Conservation (phyloP, 352 stramenopile species). For the Phytophthora quininea region DNA sequence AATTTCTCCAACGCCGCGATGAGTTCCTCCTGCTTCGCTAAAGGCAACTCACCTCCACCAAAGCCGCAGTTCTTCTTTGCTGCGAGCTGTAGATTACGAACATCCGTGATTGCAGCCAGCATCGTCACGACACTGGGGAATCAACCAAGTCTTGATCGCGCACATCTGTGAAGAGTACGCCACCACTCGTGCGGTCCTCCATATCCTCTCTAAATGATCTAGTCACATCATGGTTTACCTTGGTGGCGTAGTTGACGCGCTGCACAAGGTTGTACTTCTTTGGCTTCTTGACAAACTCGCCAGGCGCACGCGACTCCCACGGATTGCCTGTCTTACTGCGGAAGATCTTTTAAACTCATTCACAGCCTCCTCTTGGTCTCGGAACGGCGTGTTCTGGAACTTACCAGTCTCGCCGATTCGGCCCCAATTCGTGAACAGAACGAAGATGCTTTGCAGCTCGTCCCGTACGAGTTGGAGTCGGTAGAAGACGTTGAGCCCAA, state of each 20-base stretch:
- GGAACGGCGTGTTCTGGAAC: constrained; percentile 82
- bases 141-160: constrained; percentile 32
- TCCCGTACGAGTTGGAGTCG: constrained; percentile 74
- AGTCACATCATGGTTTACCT: constrained; percentile 61
- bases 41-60: constrained; percentile 50
- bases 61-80: constrained; percentile 59
- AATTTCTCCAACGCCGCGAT: constrained; percentile 50
- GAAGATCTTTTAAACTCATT: constrained; percentile 87
- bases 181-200: constrained; percentile 15
- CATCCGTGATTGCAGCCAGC: constrained; percentile 73
- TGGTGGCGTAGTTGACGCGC: constrained; percentile 60
- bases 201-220: constrained; percentile 53
- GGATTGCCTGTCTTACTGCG: constrained; percentile 76
- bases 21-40: constrained; percentile 71
- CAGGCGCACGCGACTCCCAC: constrained; percentile 46
- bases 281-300: constrained; percentile 58
- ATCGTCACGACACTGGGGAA: constrained; percentile 47
- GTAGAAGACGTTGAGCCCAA: constrained; percentile 84
- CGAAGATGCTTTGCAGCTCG: constrained; percentile 67
- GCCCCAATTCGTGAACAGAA: constrained; percentile 86
- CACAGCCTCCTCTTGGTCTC: constrained; percentile 52
- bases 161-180: constrained; percentile 38
- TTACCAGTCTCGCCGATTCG: constrained; percentile 77
- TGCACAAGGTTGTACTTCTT: constrained; percentile 83
- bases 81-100: constrained; percentile 70